Base-by-base conservation (phyloP, 2,329 filamentous ascomycete species). In the Fusarium decemcellulare region DNA sequence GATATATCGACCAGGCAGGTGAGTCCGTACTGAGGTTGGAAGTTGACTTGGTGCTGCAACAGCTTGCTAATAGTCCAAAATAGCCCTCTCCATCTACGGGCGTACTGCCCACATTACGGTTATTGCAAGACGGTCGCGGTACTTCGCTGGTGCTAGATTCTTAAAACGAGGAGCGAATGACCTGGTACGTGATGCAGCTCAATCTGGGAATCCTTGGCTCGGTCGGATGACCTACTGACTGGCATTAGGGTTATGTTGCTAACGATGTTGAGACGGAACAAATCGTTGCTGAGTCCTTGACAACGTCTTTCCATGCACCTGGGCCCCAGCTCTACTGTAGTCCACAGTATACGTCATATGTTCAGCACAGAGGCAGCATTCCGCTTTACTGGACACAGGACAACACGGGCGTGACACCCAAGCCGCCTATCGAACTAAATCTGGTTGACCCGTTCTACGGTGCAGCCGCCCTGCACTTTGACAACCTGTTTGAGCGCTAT, bases 191-290 rank as follows among this genome's bases (percentile, higher is more conserved):
- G 36, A 5, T 11, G 14, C 5, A 27, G 51, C 8, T 18, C 40
- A 32, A 5, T 29, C 55, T 23, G 11, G 18, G 27, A 23, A 23
- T 7, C 27, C 16, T 16, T n/a, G 23, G 27, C n/a, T 42, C 34
- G 23, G n/a, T 32, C 11, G 10, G 37, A 4, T 16, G 51, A 50
- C 40, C 5, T 32, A 23, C 70, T 72, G 12, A 72, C 27, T 44
- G 1, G 12, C 39, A 8, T n/a, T 12, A 85, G 77, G 95, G 96
- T 14, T 97, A 97, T 77, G 96, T 99, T 58, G 97, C 96, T 55
- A 99, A 99, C 76, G 97, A 99, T 80, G 96, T 99, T 27, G 97
- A 99, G 81, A 98, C 96, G 1, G 96, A 99, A 80, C 96, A 99
- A 78, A 98, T 99, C 64, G 95, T 99, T 6, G 96, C 95, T 1